A percentile compares a stretch with the other conserved stretches of the same genome.
Conservation (phyloP, 345 rosid species). For the Gossypium turneri region DNA sequence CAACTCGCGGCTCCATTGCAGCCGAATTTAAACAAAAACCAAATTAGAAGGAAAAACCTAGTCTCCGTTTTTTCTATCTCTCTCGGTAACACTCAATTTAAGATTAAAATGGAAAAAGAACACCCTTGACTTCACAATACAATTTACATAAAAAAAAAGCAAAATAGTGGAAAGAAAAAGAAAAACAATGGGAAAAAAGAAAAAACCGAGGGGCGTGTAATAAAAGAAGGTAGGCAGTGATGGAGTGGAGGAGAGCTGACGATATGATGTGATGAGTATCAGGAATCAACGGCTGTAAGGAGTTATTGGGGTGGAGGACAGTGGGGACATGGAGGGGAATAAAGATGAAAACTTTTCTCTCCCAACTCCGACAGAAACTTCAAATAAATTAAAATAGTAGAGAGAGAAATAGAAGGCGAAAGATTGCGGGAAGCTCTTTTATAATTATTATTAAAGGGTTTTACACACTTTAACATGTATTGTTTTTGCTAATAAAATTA, state of each 20-base stretch:
- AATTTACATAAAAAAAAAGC: not conserved
- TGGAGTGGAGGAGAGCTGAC: not conserved
- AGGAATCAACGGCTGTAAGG: conserved; percentile 6
- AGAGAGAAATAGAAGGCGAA: not conserved
- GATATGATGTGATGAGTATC: not conserved
- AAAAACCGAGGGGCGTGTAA: not conserved
- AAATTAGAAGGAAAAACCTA: not conserved
- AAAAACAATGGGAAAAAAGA: no score
- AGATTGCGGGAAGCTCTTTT: not conserved
- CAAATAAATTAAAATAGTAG: not conserved
- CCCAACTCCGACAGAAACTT: not conserved
- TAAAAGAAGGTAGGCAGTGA: not conserved
- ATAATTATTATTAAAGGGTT: not conserved
- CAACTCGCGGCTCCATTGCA: conserved; percentile 81
- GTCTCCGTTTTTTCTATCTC: not conserved
- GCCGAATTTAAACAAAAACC: not conserved
- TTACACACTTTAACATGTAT: no score
- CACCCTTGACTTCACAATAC: not conserved
- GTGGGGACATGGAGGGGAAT: not conserved
- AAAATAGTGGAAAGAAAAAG: not conserved
- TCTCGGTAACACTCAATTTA: not conserved
- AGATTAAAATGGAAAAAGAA: not conserved
- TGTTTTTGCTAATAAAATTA: no score
- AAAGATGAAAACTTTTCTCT: not conserved
- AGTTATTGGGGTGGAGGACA: not conserved